Conservation (phyloP, 1,139 yeast genomes). For the Kodamaea alishanica region DNA sequence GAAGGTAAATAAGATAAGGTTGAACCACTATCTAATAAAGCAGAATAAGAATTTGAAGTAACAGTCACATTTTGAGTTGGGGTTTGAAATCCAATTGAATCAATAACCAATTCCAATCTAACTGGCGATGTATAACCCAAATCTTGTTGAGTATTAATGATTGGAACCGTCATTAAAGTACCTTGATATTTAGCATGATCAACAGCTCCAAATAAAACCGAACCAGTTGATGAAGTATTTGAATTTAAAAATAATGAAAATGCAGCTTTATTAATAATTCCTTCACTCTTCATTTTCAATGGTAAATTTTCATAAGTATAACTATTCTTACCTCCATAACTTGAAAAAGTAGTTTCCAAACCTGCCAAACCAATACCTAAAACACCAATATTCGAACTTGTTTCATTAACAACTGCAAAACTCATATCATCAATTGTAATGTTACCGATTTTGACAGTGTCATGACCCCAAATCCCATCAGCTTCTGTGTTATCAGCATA, state of each 20-base stretch:
- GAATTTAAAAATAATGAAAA: conserved; percentile 44
- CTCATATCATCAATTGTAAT: conserved; percentile 42
- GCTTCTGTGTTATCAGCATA: conserved; percentile 68
- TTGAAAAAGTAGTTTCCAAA: conserved; percentile 37
- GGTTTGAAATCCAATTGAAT: conserved; percentile 14
- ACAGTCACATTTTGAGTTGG: conserved; percentile 7
- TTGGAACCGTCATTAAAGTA: conserved; percentile 31
- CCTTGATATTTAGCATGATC: conserved; percentile 53
- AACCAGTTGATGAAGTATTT: conserved; percentile 27
- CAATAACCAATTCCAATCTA: conserved; percentile 26
- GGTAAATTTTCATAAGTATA: conserved; percentile 56
- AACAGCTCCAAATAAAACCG: conserved; percentile 55
- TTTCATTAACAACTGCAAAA: conserved; percentile 47
- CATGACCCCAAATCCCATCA: conserved; percentile 55
- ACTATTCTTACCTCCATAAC: conserved; percentile 12
- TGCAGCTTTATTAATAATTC: conserved; percentile 44
- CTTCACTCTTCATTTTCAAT: conserved; percentile 46
- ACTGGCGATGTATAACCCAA: conserved; percentile 22
- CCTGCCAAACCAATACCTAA: conserved; percentile 56
- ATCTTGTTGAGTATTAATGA: conserved; percentile 20
- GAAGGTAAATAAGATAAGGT: conserved; percentile 37
- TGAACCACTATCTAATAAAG: conserved; percentile 22
- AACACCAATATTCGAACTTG: conserved; percentile 44
- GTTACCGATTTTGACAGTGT: conserved; percentile 38
- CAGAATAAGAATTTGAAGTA: conserved; percentile 11